Evolutionary conservation across 2,329 filamentous ascomycete species (phyloP).

Genomic region (Hortaea werneckii): DNA sequence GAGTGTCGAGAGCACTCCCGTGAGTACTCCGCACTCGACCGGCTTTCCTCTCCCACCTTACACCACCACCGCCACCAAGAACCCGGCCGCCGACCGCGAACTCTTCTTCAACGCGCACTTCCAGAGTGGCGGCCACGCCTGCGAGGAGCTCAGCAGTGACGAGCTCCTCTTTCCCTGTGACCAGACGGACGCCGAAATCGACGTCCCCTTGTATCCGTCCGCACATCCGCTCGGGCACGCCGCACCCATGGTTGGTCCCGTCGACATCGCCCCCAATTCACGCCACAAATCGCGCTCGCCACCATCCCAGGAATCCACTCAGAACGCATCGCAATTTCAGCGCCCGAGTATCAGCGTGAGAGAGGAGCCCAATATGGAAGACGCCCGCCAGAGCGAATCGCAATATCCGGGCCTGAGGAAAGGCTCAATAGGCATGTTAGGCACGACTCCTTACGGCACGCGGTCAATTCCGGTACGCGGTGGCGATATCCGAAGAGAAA

Average conservation of each 20-base stretch:
- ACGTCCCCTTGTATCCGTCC: constrained; percentile 7
- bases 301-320: constrained; percentile 48
- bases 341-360: constrained; percentile 35
- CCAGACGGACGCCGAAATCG: constrained; percentile 3
- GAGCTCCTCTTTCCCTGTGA: constrained; percentile 21
- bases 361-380: constrained; percentile 10
- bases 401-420: constrained; percentile 31
- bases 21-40: constrained; percentile 16
- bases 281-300: constrained; percentile 46
- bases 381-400: neutral
- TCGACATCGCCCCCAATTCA: constrained; percentile 46
- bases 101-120: neutral
- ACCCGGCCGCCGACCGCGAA: constrained; percentile 9
- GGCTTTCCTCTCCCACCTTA: neutral
- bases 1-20: constrained; percentile 19
- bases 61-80: constrained; percentile 3
- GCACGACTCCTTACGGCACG: constrained; percentile 45
- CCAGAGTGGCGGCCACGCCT: constrained; percentile 9
- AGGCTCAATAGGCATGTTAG: constrained; percentile 43
- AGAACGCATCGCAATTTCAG: constrained; percentile 52
- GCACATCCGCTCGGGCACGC: constrained; percentile 5
- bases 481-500: constrained; percentile 40
- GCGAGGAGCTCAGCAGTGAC: constrained; percentile 20
- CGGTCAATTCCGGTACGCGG: constrained; percentile 53
- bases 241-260: constrained; percentile 45